Percentiles rank a stretch among this genome's conserved stretches.
phyloP scores from a whole-genome alignment of 1,139 yeast species.

The Candida glucosophila region DNA sequence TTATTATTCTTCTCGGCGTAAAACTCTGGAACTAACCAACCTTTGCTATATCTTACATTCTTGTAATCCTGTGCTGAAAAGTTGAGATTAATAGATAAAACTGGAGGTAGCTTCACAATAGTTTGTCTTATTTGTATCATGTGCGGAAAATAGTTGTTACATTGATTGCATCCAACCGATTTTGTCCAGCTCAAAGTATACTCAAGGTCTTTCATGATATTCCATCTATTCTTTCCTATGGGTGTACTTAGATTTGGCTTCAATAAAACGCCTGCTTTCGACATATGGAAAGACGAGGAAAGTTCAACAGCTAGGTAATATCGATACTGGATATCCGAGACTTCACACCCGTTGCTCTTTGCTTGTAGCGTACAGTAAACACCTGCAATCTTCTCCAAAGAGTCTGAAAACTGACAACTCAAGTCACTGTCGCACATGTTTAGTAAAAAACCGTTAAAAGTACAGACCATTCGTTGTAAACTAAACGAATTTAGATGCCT shows the following conservation, averaged over 20 bases:
- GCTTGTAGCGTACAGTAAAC: conserved; percentile 32
- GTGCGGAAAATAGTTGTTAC: conserved; percentile 23
- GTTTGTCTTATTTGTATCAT: conserved; percentile 42
- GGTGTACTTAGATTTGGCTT: conserved; percentile 7
- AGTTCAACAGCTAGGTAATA: conserved; percentile 30
- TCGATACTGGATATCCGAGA: conserved; percentile 20
- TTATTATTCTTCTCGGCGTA: conserved; percentile 36
- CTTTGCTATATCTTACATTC: conserved; percentile 24
- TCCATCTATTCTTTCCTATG: conserved; percentile 4
- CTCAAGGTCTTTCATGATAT: conserved; percentile 45
- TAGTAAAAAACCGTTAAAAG: conserved; percentile 54
- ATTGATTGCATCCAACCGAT: conserved; percentile 30
- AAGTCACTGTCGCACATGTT: conserved; percentile 44
- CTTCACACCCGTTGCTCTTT: conserved; percentile 27
- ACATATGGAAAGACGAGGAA: conserved; percentile 24
- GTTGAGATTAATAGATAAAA: conserved; percentile 55
- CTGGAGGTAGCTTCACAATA: conserved; percentile 47
- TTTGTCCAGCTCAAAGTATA: conserved; percentile 48
- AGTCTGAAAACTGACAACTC: conserved; percentile 15
- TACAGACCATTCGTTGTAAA: conserved; percentile 36
- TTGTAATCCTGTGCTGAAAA: conserved; percentile 43
- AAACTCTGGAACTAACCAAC: conserved; percentile 58
- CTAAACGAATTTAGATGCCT: conserved; percentile 26
- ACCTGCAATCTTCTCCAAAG: conserved; percentile 15
- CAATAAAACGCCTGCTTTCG: conserved; percentile 17